These are phyloP conservation scores for carrot (Daucus carota) DNA, from an alignment of 129 eudicot genomes.

Conservation along the genomic window DNA sequence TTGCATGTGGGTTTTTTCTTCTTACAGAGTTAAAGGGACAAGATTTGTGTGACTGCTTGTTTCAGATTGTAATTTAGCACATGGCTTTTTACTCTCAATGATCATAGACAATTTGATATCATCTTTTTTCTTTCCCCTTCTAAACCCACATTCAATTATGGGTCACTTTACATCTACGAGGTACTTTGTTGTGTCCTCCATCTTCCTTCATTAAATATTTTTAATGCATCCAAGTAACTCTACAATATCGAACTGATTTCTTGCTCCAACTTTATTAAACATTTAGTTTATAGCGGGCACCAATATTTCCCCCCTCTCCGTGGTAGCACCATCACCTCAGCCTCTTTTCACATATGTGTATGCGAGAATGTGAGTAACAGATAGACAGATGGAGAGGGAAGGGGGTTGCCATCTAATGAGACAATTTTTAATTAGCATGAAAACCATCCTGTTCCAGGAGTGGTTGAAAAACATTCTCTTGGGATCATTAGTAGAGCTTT, in stretches of 20 bases:
- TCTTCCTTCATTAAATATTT: background rate
- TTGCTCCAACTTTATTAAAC: too few species aligned
- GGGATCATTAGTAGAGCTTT: background rate
- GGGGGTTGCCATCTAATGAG: background rate
- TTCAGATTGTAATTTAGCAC: background rate
- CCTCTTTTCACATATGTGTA: too few species aligned
- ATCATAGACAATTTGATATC: background rate
- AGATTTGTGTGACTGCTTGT: background rate
- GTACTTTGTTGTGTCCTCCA: background rate
- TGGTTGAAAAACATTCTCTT: background rate
- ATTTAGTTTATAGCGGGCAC: too few species aligned
- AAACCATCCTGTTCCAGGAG: background rate
- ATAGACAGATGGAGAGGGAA: too few species aligned
- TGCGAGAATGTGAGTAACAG: too few species aligned
- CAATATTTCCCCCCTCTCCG: background rate
- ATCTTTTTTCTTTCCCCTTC: background rate
- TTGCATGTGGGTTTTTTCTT: background rate
- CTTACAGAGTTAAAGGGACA: background rate
- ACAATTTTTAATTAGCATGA: background rate
- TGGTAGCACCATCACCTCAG: too few species aligned
- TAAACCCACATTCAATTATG: background rate
- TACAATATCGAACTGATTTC: background rate
- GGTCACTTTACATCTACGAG: background rate
- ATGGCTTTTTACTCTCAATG: too few species aligned
- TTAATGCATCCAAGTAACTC: background rate